A percentile compares a stretch with the other conserved stretches of the same genome.
These are phyloP conservation scores for Pseudohalonectria lignicola DNA, from an alignment of 2,329 filamentous ascomycete genomes.

Conservation along the genomic window DNA sequence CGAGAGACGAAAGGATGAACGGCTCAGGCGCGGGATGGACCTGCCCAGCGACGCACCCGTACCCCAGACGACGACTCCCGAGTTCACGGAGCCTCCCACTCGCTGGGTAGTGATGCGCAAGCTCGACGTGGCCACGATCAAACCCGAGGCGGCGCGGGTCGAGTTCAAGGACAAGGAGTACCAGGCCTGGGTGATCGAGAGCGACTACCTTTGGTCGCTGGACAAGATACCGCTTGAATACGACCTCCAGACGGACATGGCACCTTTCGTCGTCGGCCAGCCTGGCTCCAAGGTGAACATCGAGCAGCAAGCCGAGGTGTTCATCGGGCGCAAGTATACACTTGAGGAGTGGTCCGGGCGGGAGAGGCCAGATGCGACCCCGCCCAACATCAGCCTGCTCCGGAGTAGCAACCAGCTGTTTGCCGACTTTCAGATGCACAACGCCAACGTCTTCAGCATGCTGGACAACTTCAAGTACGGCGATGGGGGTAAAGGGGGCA, in stretches of 20 bases:
- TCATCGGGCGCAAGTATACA: constrained; percentile 22
- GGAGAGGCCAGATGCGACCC: not conserved
- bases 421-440: constrained; percentile 27
- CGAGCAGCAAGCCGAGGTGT: constrained; percentile 27
- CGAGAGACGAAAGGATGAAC: not conserved
- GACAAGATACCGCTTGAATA: constrained; percentile 15
- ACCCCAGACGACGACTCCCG: not conserved
- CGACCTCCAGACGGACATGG: constrained; percentile 26
- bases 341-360: constrained; percentile 9
- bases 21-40: not conserved
- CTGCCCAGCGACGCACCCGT: not conserved
- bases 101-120: constrained; percentile 2
- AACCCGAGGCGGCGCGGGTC: not conserved
- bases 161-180: constrained; percentile 5
- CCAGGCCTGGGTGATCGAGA: constrained; percentile 26
- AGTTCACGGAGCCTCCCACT: not conserved
- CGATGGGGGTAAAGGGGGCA: constrained; percentile 1
- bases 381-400: constrained; percentile 2
- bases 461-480: constrained; percentile 25
- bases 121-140: constrained; percentile 2
- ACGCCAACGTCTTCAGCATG: constrained; percentile 27
- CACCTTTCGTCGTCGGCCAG: constrained; percentile 22
- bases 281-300: constrained; percentile 10
- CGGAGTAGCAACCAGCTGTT: constrained; percentile 22
- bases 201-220: constrained; percentile 19